A percentile compares a stretch with the other conserved stretches of the same genome.
These are phyloP conservation scores for Lactuca saligna DNA, from an alignment of 129 eudicot species.

Conservation along the genomic window DNA sequence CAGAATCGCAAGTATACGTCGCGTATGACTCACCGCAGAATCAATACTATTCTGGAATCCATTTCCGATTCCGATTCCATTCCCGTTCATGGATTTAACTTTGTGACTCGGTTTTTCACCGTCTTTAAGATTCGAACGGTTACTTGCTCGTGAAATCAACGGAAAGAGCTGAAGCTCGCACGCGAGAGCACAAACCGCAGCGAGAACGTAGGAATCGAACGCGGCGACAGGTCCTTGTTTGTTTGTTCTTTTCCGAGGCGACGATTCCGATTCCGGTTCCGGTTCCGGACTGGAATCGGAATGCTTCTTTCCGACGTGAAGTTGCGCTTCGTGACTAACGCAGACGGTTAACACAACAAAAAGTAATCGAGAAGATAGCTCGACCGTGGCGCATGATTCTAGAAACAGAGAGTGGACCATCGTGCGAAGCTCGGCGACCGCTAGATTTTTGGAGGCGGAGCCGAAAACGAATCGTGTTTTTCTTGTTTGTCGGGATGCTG, in stretches of 20 bases:
- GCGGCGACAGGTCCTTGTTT: slow-evolving; percentile 51
- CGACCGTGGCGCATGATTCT: slow-evolving; percentile 79
- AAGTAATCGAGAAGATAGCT: slow-evolving; percentile 91
- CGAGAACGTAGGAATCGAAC: slow-evolving; percentile 79
- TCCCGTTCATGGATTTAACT: slow-evolving; percentile 22
- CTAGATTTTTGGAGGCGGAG: slow-evolving; percentile 89
- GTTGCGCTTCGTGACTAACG: slow-evolving; percentile 91
- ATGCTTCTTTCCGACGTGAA: slow-evolving; percentile 54
- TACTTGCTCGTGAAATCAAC: slow-evolving; percentile 53
- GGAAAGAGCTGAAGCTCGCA: slow-evolving; percentile 91
- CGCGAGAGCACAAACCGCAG: slow-evolving; percentile 88
- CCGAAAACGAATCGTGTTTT: slow-evolving; percentile 62
- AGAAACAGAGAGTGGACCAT: slow-evolving; percentile 92
- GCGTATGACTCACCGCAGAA: slow-evolving; percentile 79
- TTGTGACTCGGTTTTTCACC: not conserved
- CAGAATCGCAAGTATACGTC: slow-evolving; percentile 67
- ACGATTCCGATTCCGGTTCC: not conserved
- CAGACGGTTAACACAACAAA: slow-evolving; percentile 95
- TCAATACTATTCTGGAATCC: slow-evolving; percentile 53
- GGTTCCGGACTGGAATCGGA: slow-evolving; percentile 27
- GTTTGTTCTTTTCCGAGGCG: not conserved
- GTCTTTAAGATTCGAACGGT: not conserved
- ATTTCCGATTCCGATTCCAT: slow-evolving; percentile 29
- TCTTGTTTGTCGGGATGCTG: slow-evolving; percentile 48
- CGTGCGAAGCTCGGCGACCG: slow-evolving; percentile 98